Evolutionary conservation across 371 early-diverging fungal species (phyloP), one percentile per base, ranked within the genome.

Genomic region (Saksenaea oblongispora): DNA sequence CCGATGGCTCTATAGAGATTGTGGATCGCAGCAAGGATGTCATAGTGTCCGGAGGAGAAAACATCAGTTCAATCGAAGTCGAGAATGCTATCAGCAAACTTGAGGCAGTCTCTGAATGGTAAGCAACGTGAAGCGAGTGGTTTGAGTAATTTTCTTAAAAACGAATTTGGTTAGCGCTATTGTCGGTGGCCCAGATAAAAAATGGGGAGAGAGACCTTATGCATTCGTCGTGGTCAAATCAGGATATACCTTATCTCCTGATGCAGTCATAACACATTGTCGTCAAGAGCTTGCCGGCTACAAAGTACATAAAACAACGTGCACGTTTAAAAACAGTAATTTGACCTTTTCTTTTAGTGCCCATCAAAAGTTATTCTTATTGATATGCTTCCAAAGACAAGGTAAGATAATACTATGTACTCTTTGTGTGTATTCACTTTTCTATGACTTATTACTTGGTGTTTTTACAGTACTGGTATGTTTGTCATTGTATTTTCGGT

Each of bases 31-130:
- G 63, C 42, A 84, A 86, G 67, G 84, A 86, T 34, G 81, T 86
- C 35, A 83, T 86, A 31, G 80, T 86, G 39, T 78, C 78, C 34
- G 85, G 85, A n/a, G 86, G 84, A 8, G 86, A 86, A 59, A 86
- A 86, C 54, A 84, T 86, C 56, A 81, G 83, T 4, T 81, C 83
- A 0, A 67, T 86, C 14, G 84, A 83, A 36, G 75, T 86, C 7
- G 86, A 86, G 58, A 71, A 78, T 0, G 70, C 74, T 26, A 69
- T 86, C 31, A 68, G 74, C 10, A 54, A 70, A 4, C 78, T 82
- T 41, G 72, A 82, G 15, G 62, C 71, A 8, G 76, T 86, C 17
- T 64, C 82, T 17, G 87, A 86, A 54, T 73, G 70, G 63, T 63
- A 58, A 26, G n/a, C n/a, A n/a, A n/a, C n/a, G n/a, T n/a, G n/a